Base-by-base conservation (phyloP, 2,329 filamentous ascomycete species). In the Plectosphaerella sp. region DNA sequence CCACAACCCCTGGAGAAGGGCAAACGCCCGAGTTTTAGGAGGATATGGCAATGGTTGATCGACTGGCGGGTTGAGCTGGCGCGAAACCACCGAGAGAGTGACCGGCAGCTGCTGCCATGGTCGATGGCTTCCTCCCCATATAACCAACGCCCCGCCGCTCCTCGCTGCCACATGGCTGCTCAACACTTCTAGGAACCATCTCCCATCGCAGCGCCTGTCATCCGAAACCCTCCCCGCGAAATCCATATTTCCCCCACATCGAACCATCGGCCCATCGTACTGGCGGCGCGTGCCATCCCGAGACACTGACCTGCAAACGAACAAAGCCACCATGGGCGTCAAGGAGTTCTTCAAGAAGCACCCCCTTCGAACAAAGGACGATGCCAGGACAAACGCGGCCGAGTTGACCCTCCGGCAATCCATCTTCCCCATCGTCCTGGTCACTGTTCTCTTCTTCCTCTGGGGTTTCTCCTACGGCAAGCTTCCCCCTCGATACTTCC, bases 401-500 rank as follows among this genome's bases (percentile, higher is more conserved):
- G 71, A 87, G 65, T 72, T 90, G 56, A 88, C 84, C 0, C 64
- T 89, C 28, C 74, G 83, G 49, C 76, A 88, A 61, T 89, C 86
- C 12, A 74, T 90, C 50, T 79, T 80, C 58, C 87, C 87, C 3
- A 76, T 89, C 45, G 72, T 73, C 51, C 75, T 91, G 5, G 86
- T 89, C 45, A 76, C 74, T 7, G 63, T 70, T 24, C 65, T 75
- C 33, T 75, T 75, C 64, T 75, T 75, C 54, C 68, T 76, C 41
- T 75, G 72, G 73, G 73, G 73, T 11, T 75, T 76, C 59, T 71
- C 69, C 51, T 75, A 75, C 57, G 72, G 73, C 43, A 35, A 16
- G 36, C 41, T 41, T n/a, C 2, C 16, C 3, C 37, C 37, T 11
- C n/a, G 22, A 41, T 9, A 7, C 7, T 12, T 41, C 9, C 37